A percentile compares a stretch with the other conserved stretches of the same genome.
Conservation (phyloP, 306 rosid genomes). For the Hippophae tibetana region DNA sequence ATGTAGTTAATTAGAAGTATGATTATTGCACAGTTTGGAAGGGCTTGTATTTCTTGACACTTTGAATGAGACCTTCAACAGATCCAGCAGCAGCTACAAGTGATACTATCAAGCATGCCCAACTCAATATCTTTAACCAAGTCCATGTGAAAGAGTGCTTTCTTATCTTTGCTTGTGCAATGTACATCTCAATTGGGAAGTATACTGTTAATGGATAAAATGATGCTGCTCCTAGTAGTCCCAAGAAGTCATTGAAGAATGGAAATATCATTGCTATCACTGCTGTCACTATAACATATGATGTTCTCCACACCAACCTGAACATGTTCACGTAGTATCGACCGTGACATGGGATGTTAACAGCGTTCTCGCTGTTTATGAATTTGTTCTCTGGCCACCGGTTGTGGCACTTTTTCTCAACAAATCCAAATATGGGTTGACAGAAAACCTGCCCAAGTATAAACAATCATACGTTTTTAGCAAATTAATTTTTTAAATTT, state of each 20-base stretch:
- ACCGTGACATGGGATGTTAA: constrained; percentile 50
- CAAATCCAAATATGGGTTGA: constrained; percentile 74
- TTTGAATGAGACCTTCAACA: no score
- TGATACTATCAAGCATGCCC: no score
- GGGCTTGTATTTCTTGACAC: no score
- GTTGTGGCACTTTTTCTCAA: constrained; percentile 37
- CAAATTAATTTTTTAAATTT: no score
- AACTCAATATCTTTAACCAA: no score
- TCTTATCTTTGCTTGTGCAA: constrained; percentile 4
- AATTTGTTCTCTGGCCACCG: constrained; percentile 64
- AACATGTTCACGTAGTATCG: constrained; percentile 40
- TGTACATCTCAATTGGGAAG: constrained; percentile 94
- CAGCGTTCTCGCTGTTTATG: constrained; percentile 36
- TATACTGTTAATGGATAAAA: constrained; percentile 88
- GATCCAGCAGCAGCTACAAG: no score
- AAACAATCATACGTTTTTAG: not conserved
- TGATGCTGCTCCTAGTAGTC: constrained; percentile 75
- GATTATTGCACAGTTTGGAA: no score
- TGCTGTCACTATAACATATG: constrained; percentile 60
- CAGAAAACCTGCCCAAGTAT: constrained; percentile 54
- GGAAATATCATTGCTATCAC: constrained; percentile 85
- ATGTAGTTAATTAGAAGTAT: no score
- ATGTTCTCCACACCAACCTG: constrained; percentile 74
- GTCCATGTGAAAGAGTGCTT: no score
- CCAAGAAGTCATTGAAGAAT: constrained; percentile 88